phyloP scores from a whole-genome alignment of 495 filamentous ascomycete genomes.

The Penicillium mononematosum region DNA sequence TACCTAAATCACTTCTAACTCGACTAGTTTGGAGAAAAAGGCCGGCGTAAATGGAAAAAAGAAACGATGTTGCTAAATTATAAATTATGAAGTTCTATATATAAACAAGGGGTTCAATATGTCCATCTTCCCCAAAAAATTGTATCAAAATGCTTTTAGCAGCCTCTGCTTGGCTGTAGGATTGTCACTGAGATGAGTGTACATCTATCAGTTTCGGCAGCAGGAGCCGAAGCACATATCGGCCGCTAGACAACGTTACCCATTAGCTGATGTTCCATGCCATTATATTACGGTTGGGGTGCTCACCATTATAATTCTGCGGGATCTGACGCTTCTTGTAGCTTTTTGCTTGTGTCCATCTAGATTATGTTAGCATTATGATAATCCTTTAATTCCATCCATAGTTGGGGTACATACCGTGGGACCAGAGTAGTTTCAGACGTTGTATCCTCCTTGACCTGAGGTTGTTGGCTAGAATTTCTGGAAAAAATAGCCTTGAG shows the following conservation, averaged over 20 bases:
- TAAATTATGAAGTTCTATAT: background rate
- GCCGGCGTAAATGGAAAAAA: background rate
- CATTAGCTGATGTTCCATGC: slow-evolving; percentile 1
- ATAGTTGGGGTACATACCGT: slow-evolving; percentile 2
- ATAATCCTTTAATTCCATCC: background rate
- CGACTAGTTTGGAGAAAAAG: background rate
- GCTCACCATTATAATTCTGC: slow-evolving; percentile 3
- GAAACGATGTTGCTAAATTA: background rate
- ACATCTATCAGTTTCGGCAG: slow-evolving; percentile 17
- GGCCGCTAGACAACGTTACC: slow-evolving; percentile 8
- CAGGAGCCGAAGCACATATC: slow-evolving; percentile 29
- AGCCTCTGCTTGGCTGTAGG: background rate
- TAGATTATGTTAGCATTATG: background rate
- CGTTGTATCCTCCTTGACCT: slow-evolving; percentile 9
- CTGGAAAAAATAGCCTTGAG: slow-evolving; percentile 11
- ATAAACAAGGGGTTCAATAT: background rate
- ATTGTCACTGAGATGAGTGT: background rate
- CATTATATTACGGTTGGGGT: background rate
- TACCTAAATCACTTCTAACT: too few species aligned
- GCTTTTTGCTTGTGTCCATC: background rate
- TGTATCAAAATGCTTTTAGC: background rate
- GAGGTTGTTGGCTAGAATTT: background rate
- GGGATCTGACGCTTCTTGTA: background rate
- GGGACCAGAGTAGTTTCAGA: slow-evolving; percentile 16
- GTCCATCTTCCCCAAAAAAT: background rate